Evolutionary conservation across 176 grass and related monocot species (phyloP).

Genomic region (Ensete ventricosum): DNA sequence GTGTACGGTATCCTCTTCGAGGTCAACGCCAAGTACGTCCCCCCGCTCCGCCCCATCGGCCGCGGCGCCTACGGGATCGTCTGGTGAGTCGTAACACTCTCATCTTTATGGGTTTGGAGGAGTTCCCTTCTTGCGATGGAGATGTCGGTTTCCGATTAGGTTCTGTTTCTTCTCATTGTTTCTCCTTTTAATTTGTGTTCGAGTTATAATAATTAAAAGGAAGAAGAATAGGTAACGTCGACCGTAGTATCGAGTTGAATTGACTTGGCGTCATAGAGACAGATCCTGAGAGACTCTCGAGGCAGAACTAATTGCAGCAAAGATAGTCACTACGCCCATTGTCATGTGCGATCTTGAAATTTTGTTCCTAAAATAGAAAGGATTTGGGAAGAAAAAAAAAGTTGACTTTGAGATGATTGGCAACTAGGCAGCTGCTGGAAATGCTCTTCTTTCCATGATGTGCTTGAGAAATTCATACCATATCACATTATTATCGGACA

Average conservation of each 20-base stretch:
- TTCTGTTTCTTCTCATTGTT: neutral
- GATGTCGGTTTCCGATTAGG: too few relatives aligned
- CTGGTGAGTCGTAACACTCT: constrained; percentile 35
- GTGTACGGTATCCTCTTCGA: constrained; percentile 85
- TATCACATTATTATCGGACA: neutral
- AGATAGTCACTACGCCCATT: too few relatives aligned
- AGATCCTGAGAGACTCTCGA: neutral
- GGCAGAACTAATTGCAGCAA: neutral
- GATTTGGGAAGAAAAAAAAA: neutral
- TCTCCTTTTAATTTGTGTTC: neutral
- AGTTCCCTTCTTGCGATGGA: neutral
- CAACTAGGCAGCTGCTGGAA: neutral
- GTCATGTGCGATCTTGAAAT: neutral
- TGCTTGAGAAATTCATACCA: neutral
- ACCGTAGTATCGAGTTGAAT: neutral
- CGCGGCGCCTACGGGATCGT: constrained; percentile 86
- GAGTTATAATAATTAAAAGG: neutral
- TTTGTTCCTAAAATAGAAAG: neutral
- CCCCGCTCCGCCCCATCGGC: constrained; percentile 71
- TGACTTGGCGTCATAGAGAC: neutral
- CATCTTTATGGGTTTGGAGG: neutral
- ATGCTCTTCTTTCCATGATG: neutral
- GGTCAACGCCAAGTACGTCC: constrained; percentile 85
- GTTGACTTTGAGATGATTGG: neutral
- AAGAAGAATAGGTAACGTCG: neutral